phyloP scores from a whole-genome alignment of 352 stramenopile species.

The Salisapilia sapeloensis region DNA sequence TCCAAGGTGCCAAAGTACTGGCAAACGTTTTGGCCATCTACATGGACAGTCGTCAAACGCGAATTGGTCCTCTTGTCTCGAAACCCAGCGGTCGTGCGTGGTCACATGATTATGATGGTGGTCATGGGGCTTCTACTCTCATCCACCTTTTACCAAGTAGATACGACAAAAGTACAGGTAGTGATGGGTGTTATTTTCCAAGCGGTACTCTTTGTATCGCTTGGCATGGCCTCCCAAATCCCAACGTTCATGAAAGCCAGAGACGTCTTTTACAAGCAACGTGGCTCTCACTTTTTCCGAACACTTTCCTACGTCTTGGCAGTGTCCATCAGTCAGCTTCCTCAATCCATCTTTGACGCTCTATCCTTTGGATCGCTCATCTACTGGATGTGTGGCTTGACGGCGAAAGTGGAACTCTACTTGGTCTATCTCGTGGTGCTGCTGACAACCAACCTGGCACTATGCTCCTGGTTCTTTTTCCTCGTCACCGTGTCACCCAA shows the following conservation, averaged over 20 bases:
- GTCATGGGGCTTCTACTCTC: conserved; percentile 16
- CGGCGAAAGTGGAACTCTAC: conserved; percentile 12
- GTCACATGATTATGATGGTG: conserved; percentile 11
- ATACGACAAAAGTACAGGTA: conserved; percentile 10
- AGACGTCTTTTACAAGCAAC: conserved; percentile 55
- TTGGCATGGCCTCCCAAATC: conserved; percentile 43
- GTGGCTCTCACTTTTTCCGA: conserved; percentile 51
- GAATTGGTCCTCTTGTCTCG: conserved; percentile 11
- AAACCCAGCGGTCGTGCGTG: conserved; percentile 10
- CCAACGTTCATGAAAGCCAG: conserved; percentile 33
- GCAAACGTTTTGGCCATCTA: conserved; percentile 10
- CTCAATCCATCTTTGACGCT: conserved; percentile 23
- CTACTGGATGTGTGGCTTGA: conserved; percentile 71
- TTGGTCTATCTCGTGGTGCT: conserved; percentile 27
- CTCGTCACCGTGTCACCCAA: conserved; percentile 17
- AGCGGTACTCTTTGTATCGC: conserved; percentile 42
- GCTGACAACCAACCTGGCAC: conserved; percentile 4
- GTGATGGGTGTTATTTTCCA: conserved; percentile 48
- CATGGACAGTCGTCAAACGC: conserved; percentile 10
- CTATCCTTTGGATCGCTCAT: conserved; percentile 45
- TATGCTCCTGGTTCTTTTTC: conserved; percentile 24
- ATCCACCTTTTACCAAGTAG: conserved; percentile 15
- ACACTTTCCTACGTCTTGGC: conserved; percentile 40
- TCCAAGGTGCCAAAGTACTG: conserved; percentile 3
- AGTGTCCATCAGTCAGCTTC: conserved; percentile 10